phyloP scores from a whole-genome alignment of 495 filamentous ascomycete genomes.

The Echria macrotheca region DNA sequence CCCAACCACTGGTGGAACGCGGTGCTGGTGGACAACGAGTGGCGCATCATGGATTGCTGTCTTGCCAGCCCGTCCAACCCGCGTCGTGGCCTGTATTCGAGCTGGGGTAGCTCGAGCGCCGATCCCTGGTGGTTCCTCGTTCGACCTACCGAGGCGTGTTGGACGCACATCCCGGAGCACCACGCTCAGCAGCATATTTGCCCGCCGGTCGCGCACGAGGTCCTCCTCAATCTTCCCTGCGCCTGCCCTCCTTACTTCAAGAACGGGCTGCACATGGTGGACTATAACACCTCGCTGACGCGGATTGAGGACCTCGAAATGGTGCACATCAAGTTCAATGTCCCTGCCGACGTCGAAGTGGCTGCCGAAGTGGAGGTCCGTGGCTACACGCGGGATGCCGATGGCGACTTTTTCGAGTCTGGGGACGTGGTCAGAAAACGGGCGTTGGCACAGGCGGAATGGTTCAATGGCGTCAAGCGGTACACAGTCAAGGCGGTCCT shows the following conservation, averaged over 20 bases:
- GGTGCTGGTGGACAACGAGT: slow-evolving; percentile 87
- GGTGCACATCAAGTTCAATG: slow-evolving; percentile 79
- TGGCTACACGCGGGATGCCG: slow-evolving; percentile 70
- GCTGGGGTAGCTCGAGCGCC: slow-evolving; percentile 58
- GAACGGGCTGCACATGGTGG: slow-evolving; percentile 66
- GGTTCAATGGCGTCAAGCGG: slow-evolving; percentile 78
- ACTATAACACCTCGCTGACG: slow-evolving; percentile 85
- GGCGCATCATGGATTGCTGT: slow-evolving; percentile 95
- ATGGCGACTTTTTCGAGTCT: slow-evolving; percentile 90
- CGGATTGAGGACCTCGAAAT: slow-evolving; percentile 88
- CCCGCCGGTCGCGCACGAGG: slow-evolving; percentile 75
- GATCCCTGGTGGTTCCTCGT: slow-evolving; percentile 91
- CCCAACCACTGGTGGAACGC: slow-evolving; percentile 99
- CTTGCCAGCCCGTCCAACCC: slow-evolving; percentile 89
- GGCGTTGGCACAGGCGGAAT: slow-evolving; percentile 85
- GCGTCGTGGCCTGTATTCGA: slow-evolving; percentile 67
- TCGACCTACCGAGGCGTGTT: slow-evolving; percentile 81
- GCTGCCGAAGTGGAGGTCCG: slow-evolving; percentile 88
- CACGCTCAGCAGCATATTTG: slow-evolving; percentile 88
- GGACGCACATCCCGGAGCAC: slow-evolving; percentile 85
- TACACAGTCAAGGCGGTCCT: slow-evolving; percentile 90
- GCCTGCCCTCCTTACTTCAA: slow-evolving; percentile 87
- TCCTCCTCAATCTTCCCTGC: slow-evolving; percentile 77
- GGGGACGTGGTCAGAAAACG: slow-evolving; percentile 81
- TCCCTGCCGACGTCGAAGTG: slow-evolving; percentile 85